A percentile compares a stretch with the other conserved stretches of the same genome.
Conservation (phyloP, 202 grass and related monocot species). For the Dendrocalamus latiflorus region DNA sequence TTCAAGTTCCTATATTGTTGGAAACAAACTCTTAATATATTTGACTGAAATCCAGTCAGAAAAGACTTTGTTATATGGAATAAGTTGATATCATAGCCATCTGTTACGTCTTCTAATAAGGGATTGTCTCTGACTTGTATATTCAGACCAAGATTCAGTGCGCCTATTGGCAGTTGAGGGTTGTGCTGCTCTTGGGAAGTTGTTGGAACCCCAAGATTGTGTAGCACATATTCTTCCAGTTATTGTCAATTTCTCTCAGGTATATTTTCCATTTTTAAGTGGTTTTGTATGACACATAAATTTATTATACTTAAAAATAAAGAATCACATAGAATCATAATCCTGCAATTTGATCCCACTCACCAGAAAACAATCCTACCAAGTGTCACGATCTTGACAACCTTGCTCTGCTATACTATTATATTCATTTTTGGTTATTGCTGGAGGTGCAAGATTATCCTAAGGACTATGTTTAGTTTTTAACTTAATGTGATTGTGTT, state of each 20-base stretch:
- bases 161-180: slow-evolving; percentile 68
- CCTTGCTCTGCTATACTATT: not conserved
- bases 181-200: slow-evolving; percentile 78
- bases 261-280: not conserved
- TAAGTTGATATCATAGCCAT: not conserved
- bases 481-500: not conserved
- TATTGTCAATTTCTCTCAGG: slow-evolving; percentile 75
- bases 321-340: not conserved
- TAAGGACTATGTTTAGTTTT: not conserved
- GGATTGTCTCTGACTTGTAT: not conserved
- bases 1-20: not conserved
- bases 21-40: not conserved
- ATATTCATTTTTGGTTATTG: not conserved
- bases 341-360: not conserved
- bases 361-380: not conserved
- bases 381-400: not conserved
- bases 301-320: not conserved
- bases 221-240: slow-evolving; percentile 73
- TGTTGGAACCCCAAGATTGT: slow-evolving; percentile 72
- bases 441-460: not conserved
- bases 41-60: not conserved
- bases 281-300: not conserved
- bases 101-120: not conserved
- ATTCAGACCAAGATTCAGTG: slow-evolving; percentile 74
- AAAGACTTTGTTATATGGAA: not conserved